Evolutionary conservation across 2,329 filamentous ascomycete species (phyloP).

Genomic region (Trichoderma sp.): DNA sequence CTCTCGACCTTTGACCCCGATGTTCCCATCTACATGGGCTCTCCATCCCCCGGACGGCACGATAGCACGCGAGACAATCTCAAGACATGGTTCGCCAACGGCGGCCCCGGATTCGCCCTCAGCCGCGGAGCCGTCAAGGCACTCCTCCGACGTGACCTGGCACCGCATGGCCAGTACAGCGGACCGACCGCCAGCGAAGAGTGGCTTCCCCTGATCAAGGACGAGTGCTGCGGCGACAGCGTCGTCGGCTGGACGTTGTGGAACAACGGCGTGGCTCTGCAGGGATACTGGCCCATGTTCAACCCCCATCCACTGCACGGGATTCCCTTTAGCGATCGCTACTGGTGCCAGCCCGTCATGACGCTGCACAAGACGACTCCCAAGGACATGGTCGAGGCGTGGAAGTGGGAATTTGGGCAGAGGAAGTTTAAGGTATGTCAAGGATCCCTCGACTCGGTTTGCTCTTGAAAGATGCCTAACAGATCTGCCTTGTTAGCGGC

Average conservation of each 20-base stretch:
- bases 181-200: conserved; percentile 44
- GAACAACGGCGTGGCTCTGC: conserved; percentile 48
- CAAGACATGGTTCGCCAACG: conserved; percentile 52
- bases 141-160: conserved; percentile 41
- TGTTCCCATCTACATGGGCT: conserved; percentile 52
- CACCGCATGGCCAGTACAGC: conserved; percentile 42
- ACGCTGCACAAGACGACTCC: conserved; percentile 52
- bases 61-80: conserved; percentile 36
- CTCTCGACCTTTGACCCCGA: conserved; percentile 52
- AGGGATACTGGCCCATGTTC: conserved; percentile 54
- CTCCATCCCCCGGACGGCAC: conserved; percentile 47
- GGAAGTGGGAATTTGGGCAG: conserved; percentile 48
- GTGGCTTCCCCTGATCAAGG: conserved; percentile 46
- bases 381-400: conserved; percentile 52
- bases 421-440: conserved; percentile 38
- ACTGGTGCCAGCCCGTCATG: conserved; percentile 56
- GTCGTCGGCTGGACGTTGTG: conserved; percentile 52
- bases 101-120: conserved; percentile 52
- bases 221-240: conserved; percentile 58
- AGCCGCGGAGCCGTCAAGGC: conserved; percentile 49
- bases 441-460: neutral
- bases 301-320: conserved; percentile 53
- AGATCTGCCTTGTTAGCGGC: conserved; percentile 34
- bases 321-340: conserved; percentile 49
- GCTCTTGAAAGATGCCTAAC: neutral